A percentile compares a stretch with the other conserved stretches of the same genome.
These are phyloP conservation scores for Cinnamomum chago DNA, from an alignment of 164 flowering plant species.

Conservation along the genomic window DNA sequence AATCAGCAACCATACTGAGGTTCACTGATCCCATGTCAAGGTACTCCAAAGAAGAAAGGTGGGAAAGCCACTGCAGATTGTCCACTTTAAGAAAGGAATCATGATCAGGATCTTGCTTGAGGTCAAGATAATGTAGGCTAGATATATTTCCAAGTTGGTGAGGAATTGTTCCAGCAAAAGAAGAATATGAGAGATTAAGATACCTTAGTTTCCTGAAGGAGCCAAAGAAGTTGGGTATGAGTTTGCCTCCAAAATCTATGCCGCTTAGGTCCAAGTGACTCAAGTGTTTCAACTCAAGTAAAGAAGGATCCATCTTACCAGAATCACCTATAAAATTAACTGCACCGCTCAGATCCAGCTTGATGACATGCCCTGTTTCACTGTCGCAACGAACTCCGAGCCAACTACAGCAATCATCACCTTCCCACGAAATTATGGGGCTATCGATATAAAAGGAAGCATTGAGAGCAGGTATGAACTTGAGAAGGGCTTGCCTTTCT, in stretches of 20 bases:
- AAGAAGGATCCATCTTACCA: slow-evolving; percentile 3
- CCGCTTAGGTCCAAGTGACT: background rate
- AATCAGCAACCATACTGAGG: background rate
- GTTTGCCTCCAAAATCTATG: slow-evolving; percentile 5
- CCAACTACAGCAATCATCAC: slow-evolving; percentile 10
- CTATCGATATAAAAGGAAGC: background rate
- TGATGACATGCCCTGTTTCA: slow-evolving; percentile 8
- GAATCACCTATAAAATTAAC: no score
- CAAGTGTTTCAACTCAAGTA: slow-evolving; percentile 1
- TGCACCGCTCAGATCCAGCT: slow-evolving; percentile 5
- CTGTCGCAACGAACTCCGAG: slow-evolving; percentile 8
- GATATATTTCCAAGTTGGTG: slow-evolving; percentile 17
- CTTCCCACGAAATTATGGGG: slow-evolving; percentile 11
- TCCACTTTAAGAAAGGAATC: no score
- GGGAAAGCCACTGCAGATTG: slow-evolving; percentile 7
- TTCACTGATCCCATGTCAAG: background rate
- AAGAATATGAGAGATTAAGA: slow-evolving; percentile 1
- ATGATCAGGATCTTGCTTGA: background rate
- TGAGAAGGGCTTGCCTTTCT: slow-evolving; percentile 10
- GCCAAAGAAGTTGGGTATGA: slow-evolving; percentile 14
- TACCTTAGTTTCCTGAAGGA: slow-evolving; percentile 4
- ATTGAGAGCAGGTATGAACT: background rate
- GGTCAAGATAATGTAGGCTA: slow-evolving; percentile 4
- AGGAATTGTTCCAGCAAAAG: slow-evolving; percentile 9
- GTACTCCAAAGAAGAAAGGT: background rate